phyloP scores from a whole-genome alignment of 2,329 filamentous ascomycete species.

The Neurospora sp. region DNA sequence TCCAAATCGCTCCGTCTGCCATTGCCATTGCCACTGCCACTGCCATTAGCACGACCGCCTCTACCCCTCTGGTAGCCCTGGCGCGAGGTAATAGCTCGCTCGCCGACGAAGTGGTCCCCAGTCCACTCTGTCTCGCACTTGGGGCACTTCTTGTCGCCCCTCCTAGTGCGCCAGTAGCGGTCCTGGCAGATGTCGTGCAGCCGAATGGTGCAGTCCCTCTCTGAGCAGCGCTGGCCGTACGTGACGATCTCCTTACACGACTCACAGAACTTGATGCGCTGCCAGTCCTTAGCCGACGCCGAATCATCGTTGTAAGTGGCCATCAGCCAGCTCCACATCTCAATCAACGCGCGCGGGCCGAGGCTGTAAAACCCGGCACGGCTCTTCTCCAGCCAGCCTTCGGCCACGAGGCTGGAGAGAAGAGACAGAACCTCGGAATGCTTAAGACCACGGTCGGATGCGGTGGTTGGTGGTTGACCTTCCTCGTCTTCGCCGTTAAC shows the following conservation, averaged over 20 bases:
- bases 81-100: constrained; percentile 45
- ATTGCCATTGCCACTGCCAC: constrained; percentile 22
- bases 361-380: constrained; percentile 63
- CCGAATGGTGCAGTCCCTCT: constrained; percentile 57
- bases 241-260: constrained; percentile 89
- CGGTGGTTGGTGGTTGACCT: constrained; percentile 22
- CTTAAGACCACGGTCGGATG: constrained; percentile 51
- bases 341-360: constrained; percentile 69
- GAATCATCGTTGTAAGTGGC: constrained; percentile 78
- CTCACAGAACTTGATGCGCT: constrained; percentile 77
- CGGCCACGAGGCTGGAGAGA: constrained; percentile 58
- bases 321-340: constrained; percentile 75
- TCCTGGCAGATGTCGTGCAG: constrained; percentile 70
- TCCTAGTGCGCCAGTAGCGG: constrained; percentile 60
- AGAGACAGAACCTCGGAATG: constrained; percentile 69
- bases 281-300: constrained; percentile 46
- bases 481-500: constrained; percentile 11
- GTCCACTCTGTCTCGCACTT: constrained; percentile 44
- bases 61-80: constrained; percentile 37
- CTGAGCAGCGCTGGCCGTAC: constrained; percentile 65
- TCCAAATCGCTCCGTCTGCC: constrained; percentile 25
- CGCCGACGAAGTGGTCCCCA: constrained; percentile 42
- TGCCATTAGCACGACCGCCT: constrained; percentile 25
- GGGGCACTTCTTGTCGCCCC: constrained; percentile 52
- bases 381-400: constrained; percentile 80